Conservation (phyloP, 768 basidiomycete genomes). For the Tricholoma hemisulphureum region DNA sequence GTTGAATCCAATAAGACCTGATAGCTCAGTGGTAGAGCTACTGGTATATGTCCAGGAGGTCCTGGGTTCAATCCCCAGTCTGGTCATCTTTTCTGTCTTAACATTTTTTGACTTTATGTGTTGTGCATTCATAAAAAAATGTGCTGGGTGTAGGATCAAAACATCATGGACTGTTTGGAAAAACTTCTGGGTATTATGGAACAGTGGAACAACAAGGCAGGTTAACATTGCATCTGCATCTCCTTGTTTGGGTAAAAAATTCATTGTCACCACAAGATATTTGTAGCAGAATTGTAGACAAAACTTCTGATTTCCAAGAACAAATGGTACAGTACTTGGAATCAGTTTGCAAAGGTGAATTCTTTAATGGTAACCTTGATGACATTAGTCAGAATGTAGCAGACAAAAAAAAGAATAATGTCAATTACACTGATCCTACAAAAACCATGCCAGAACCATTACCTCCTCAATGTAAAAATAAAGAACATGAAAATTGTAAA, state of each 20-base stretch:
- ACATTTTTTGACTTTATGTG: background rate
- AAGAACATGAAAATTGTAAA: too few relatives aligned
- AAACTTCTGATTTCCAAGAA: conserved; percentile 2
- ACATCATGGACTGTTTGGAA: conserved; percentile 27
- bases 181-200: conserved; percentile 27
- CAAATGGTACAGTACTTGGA: conserved; percentile 3
- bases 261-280: conserved; percentile 10
- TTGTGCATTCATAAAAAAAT: background rate
- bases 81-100: too few relatives aligned
- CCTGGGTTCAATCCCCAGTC: too few relatives aligned
- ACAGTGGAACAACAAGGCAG: conserved; percentile 32
- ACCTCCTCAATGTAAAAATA: background rate
- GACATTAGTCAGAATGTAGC: too few relatives aligned
- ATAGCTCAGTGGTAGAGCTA: too few relatives aligned
- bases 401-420: too few relatives aligned
- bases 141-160: too few relatives aligned
- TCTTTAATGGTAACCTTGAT: background rate
- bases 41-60: too few relatives aligned
- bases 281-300: background rate
- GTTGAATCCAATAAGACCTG: too few relatives aligned
- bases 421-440: too few relatives aligned
- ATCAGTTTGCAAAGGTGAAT: background rate
- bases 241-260: conserved; percentile 25
- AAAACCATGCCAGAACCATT: too few relatives aligned
- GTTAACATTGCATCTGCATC: conserved; percentile 27